Evolutionary conservation across 2,329 filamentous ascomycete species (phyloP).

Genomic region (Venturia nashicola): DNA sequence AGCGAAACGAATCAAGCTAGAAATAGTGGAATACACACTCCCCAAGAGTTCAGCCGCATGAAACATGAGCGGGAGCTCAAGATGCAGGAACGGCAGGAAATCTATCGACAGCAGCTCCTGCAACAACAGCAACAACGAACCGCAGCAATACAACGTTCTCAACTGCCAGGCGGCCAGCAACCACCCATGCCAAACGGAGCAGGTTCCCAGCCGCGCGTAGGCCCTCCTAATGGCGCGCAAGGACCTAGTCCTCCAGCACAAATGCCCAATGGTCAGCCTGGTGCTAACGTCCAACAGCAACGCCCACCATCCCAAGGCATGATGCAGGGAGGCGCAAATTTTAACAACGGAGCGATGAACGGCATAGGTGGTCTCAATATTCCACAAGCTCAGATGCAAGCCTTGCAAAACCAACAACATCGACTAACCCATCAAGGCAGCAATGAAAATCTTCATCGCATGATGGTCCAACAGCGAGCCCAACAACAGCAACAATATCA

Average conservation of each 20-base stretch:
- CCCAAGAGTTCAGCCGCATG: constrained; percentile 79
- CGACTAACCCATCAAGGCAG: constrained; percentile 38
- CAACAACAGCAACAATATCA: constrained; percentile 16
- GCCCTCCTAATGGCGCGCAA: constrained; percentile 3
- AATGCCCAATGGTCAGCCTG: constrained; percentile 7
- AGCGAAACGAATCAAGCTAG: constrained; percentile 46
- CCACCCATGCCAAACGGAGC: background rate
- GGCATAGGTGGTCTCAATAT: constrained; percentile 45
- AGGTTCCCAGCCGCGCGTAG: background rate
- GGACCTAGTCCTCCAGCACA: constrained; percentile 5
- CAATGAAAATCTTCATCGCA: constrained; percentile 21
- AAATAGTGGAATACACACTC: constrained; percentile 54
- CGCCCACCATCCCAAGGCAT: constrained; percentile 24
- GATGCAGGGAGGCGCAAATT: constrained; percentile 30
- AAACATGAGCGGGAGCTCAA: constrained; percentile 78
- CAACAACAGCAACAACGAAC: constrained; percentile 33
- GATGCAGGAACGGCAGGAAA: constrained; percentile 42
- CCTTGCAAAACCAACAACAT: constrained; percentile 44
- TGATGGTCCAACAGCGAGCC: constrained; percentile 22
- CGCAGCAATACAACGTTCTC: background rate
- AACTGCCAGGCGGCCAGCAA: constrained; percentile 4
- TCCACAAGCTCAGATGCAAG: constrained; percentile 59
- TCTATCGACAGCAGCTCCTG: constrained; percentile 52
- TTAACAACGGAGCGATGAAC: constrained; percentile 35
- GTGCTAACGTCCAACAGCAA: constrained; percentile 16